A percentile compares a stretch with the other conserved stretches of the same genome.
Evolutionary conservation across 768 basidiomycete species (phyloP).

Genomic region (Tricholomella constricta): DNA sequence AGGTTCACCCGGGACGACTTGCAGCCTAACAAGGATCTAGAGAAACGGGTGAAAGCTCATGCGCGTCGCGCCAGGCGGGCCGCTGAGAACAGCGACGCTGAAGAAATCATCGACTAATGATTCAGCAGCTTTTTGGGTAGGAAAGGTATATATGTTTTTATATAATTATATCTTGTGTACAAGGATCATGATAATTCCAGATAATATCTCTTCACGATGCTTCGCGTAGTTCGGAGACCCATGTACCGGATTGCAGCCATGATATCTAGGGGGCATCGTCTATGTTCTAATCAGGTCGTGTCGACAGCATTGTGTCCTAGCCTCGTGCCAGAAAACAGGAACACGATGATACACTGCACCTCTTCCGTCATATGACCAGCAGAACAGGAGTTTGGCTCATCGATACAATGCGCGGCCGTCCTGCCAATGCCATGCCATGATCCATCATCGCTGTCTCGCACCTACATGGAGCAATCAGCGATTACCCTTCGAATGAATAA

Average conservation of each 20-base stretch:
- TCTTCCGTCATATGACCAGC: conserved; percentile 11
- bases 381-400: conserved; percentile 11
- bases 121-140: background rate
- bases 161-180: conserved; percentile 12
- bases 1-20: conserved; percentile 53
- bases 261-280: background rate
- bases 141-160: conserved; percentile 8
- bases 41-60: conserved; percentile 60
- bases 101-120: conserved; percentile 51
- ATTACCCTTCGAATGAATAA: background rate
- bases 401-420: conserved; percentile 9
- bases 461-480: conserved; percentile 8
- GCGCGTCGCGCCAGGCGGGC: conserved; percentile 52
- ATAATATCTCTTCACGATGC: background rate
- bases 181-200: conserved; percentile 3
- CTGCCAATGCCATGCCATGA: background rate
- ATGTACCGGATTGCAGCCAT: background rate
- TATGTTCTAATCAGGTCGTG: background rate
- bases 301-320: conserved; percentile 1
- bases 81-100: conserved; percentile 60
- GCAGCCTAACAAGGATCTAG: conserved; percentile 56
- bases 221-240: background rate
- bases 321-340: conserved; percentile 9
- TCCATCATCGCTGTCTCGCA: background rate
- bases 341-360: conserved; percentile 6